Evolutionary conservation across 2,329 filamentous ascomycete species (phyloP), one percentile per base, ranked within the genome.

Genomic region (Monilinia fructigena): DNA sequence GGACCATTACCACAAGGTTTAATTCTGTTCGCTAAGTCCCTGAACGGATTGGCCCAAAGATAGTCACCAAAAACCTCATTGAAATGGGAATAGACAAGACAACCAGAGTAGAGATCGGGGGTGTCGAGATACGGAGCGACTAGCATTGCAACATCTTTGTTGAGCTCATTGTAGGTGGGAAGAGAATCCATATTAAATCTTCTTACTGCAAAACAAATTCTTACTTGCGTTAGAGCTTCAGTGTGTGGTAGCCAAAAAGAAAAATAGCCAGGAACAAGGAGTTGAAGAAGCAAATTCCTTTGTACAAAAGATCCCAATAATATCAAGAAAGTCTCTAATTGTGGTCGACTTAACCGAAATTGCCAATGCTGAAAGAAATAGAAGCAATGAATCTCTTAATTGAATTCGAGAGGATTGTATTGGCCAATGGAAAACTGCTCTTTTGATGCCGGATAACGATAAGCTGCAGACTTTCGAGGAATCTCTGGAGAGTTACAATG

Each of bases 31-130:
- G 62, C 35, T 7, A 70, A 62, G 16, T 69, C 38, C 23, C 60
- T 67, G 26, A 73, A 66, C 1, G 73, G 72, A 40, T 74, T 65
- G 16, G 38, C 31, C 73, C 73, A 74, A 2, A 74, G 63, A 7
- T 70, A 14, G 5, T 63, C 55, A 20, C 47, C 62, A 2, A 72
- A 66, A 11, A 67, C 55, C 3, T 26, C 26, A 45, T 70, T 55
- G 61, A 69, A 72, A 38, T 66, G 20, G 23, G 67, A 71, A 52
- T 67, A 68, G 14, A 72, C 72, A 6, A 55, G 56, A 40, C 55
- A 69, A 12, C 69, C 66, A 18, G 48, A 26, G 38, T 61, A 35
- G 4, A 73, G 55, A 16, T 62, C 59, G 4, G 40, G 14, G 8
- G 59, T 40, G 14, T 70, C 66, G 1, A 74, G 65, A 26, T 70